Percentiles rank a stretch among this genome's conserved stretches.
These are phyloP conservation scores for Saccharomycopsis sp. DNA, from an alignment of 805 yeast species.

Conservation along the genomic window DNA sequence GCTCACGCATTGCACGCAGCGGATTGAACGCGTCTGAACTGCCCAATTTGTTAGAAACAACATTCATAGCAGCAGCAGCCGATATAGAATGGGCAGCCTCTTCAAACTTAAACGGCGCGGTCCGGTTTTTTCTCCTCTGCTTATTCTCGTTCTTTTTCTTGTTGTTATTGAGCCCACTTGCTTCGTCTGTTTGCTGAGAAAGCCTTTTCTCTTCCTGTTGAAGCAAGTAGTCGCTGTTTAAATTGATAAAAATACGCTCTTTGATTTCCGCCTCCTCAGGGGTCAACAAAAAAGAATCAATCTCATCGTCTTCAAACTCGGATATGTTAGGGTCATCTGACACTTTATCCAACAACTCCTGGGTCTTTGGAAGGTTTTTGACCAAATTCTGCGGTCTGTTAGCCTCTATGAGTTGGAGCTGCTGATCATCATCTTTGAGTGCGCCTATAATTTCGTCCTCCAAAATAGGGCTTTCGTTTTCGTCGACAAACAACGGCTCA, in stretches of 20 bases:
- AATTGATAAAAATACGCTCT: conserved; percentile 82
- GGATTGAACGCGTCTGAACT: not conserved
- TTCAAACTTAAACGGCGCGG: not conserved
- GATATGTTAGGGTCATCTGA: conserved; percentile 56
- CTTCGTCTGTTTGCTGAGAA: conserved; percentile 78
- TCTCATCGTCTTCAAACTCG: conserved; percentile 81
- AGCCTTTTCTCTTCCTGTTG: conserved; percentile 82
- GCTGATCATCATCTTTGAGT: conserved; percentile 18
- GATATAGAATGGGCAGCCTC: not conserved
- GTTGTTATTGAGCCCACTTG: conserved; percentile 55
- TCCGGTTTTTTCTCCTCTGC: not conserved
- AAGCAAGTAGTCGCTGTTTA: conserved; percentile 77
- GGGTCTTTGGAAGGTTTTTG: conserved; percentile 51
- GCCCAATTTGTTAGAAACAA: not conserved
- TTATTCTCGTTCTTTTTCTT: not conserved
- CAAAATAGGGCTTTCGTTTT: conserved; percentile 5
- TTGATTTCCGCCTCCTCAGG: conserved; percentile 68
- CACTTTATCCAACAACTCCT: conserved; percentile 44
- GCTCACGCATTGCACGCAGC: not conserved
- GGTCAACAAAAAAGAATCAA: conserved; percentile 51
- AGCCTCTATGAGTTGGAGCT: conserved; percentile 31
- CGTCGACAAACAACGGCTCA: not conserved
- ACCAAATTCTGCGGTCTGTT: conserved; percentile 48
- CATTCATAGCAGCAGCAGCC: not conserved
- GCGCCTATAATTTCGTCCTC: conserved; percentile 14